These are phyloP conservation scores for Daldinia loculata DNA, from an alignment of 495 filamentous ascomycete species.

Conservation along the genomic window DNA sequence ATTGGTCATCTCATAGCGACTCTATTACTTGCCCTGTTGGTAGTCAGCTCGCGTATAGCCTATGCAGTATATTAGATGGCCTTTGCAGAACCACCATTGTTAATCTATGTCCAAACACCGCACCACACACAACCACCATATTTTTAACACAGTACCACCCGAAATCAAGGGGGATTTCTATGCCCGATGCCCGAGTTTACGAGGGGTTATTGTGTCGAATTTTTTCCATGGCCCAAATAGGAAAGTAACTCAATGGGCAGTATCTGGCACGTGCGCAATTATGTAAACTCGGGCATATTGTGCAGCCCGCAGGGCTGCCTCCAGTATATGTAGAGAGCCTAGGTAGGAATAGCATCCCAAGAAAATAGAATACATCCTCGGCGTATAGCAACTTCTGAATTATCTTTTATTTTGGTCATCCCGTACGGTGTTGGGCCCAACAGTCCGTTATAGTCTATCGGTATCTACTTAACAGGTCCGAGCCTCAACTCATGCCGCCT, in stretches of 20 bases:
- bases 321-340: background rate
- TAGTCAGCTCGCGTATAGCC: no score
- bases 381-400: background rate
- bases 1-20: no score
- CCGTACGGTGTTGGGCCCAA: background rate
- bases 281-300: no score
- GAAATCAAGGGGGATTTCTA: background rate
- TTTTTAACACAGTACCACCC: background rate
- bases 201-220: no score
- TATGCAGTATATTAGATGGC: background rate
- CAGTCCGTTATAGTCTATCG: slow-evolving; percentile 6
- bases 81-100: background rate
- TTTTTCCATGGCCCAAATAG: no score
- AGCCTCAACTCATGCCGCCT: slow-evolving; percentile 7
- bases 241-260: no score
- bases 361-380: background rate
- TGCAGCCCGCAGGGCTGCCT: no score
- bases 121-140: no score
- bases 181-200: no score
- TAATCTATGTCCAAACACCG: background rate
- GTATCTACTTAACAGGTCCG: background rate
- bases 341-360: background rate
- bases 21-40: no score
- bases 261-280: no score
- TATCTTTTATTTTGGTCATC: background rate